A percentile compares a stretch with the other conserved stretches of the same genome.
These are phyloP conservation scores for Neonectria hederae DNA, from an alignment of 2,329 filamentous ascomycete genomes.

Conservation along the genomic window DNA sequence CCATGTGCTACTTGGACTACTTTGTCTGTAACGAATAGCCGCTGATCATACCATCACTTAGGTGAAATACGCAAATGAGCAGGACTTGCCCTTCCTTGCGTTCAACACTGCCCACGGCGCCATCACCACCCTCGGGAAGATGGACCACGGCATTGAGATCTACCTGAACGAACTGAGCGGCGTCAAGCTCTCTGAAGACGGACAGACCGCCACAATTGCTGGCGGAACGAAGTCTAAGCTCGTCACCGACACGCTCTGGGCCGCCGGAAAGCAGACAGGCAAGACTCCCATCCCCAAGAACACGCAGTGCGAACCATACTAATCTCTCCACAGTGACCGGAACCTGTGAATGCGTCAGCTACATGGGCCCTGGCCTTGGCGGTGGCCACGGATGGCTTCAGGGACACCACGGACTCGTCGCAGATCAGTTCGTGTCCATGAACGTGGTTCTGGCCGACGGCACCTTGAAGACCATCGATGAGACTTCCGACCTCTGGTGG, in stretches of 20 bases:
- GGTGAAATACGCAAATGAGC: constrained; percentile 56
- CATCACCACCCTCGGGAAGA: constrained; percentile 57
- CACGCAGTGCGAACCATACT: not conserved
- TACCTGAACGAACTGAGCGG: constrained; percentile 55
- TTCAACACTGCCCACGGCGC: constrained; percentile 63
- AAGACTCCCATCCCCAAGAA: constrained; percentile 1
- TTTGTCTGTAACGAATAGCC: too few relatives aligned
- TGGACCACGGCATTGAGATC: constrained; percentile 62
- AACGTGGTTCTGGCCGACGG: constrained; percentile 48
- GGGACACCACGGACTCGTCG: constrained; percentile 43
- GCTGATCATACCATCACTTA: constrained; percentile 5
- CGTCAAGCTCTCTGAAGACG: constrained; percentile 54
- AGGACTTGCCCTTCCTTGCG: constrained; percentile 60
- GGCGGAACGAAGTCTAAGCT: constrained; percentile 58
- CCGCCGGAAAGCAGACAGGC: constrained; percentile 60
- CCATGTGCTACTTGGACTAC: not conserved
- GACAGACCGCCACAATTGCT: constrained; percentile 56
- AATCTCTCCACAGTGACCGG: constrained; percentile 30
- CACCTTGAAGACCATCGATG: constrained; percentile 34
- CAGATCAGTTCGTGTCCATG: constrained; percentile 47
- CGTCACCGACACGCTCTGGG: constrained; percentile 60
- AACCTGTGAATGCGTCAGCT: constrained; percentile 42
- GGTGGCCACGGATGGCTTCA: constrained; percentile 46
- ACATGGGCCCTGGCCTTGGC: constrained; percentile 44
- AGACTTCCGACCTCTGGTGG: constrained; percentile 47